Evolutionary conservation across 164 flowering plant genomes (phyloP), one percentile per base, ranked within the genome.

Genomic region (Amborella trichopoda): DNA sequence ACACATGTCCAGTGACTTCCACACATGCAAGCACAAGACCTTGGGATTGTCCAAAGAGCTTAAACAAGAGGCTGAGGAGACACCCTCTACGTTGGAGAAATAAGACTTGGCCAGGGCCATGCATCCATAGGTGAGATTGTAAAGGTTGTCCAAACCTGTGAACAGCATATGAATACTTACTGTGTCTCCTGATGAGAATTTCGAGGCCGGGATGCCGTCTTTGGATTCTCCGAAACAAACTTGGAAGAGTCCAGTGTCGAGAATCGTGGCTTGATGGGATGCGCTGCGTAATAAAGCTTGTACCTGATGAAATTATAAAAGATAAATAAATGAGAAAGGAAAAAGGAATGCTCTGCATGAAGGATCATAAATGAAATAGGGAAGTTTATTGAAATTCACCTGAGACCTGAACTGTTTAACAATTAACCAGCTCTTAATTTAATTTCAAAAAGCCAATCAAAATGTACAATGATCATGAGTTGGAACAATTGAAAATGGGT

Each of bases 151-250:
- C 0, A 53, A 24, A 3, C 22, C 33, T 19, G 59, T 49, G 30
- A 48, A 22, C 16, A 58, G 56, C 1, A 56, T 23, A 36, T 48
- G 55, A 54, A 80, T 23, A 3, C 67, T 65, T 10, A 80, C 45
- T 12, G 55, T 69, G 63, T 69, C 76, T 6, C 81, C 77, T 1
- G 63, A 60, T 25, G 52, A 62, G 28, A 80, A 62, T 28, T 62
- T 69, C 2, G 79, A 76, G 0, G 66, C 71, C 0, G 63, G 33
- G 4, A 53, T 47, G 26, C 74, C 70, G 19, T 68, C 68, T 53
- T 53, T 68, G 11, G 88, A 72, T 53, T 77, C 76, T 26, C 88
- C 83, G 0, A 63, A 76, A n/a, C 67, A 77, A 6, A 83, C 65
- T 0, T 77, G 74, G 17, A 65, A 68, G 63, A 80, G 73, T 41